Evolutionary conservation across 2,329 filamentous ascomycete genomes (phyloP).

Genomic region (Fonsecaea erecta): DNA sequence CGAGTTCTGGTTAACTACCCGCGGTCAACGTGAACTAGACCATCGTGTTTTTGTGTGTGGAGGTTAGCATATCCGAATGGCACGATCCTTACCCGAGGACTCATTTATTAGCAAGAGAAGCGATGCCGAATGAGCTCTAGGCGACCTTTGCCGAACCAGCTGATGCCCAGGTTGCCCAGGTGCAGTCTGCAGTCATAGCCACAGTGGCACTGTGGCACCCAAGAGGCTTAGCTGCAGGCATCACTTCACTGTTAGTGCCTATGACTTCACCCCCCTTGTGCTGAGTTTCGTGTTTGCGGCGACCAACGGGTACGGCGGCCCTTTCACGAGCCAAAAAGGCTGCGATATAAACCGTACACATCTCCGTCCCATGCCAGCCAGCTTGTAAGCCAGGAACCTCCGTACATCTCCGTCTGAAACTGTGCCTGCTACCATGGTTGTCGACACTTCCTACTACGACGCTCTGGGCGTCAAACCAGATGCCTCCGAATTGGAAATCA

Average conservation of each 20-base stretch:
- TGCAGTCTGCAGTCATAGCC: neutral
- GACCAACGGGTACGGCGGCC: conserved; percentile 8
- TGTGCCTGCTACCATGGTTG: conserved; percentile 66
- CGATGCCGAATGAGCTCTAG: neutral
- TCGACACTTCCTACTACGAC: conserved; percentile 88
- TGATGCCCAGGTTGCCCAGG: neutral
- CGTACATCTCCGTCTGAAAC: neutral
- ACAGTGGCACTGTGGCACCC: conserved; percentile 3
- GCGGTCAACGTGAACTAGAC: conserved; percentile 16
- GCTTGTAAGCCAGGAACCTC: neutral
- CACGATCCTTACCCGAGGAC: conserved; percentile 20
- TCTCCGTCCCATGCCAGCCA: neutral
- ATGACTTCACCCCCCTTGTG: conserved; percentile 26
- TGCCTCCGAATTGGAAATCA: conserved; percentile 89
- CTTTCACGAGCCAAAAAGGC: conserved; percentile 19
- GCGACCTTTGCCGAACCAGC: neutral
- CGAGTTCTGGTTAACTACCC: neutral
- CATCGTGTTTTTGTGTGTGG: conserved; percentile 21
- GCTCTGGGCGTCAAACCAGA: conserved; percentile 81
- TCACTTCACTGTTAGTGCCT: neutral
- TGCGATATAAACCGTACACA: conserved; percentile 12
- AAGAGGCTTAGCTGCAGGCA: neutral
- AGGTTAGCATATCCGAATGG: conserved; percentile 25
- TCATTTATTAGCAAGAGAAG: neutral
- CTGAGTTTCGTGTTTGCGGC: neutral